Base-by-base conservation (phyloP, 441 rosid species). In the Aleurites moluccanus region DNA sequence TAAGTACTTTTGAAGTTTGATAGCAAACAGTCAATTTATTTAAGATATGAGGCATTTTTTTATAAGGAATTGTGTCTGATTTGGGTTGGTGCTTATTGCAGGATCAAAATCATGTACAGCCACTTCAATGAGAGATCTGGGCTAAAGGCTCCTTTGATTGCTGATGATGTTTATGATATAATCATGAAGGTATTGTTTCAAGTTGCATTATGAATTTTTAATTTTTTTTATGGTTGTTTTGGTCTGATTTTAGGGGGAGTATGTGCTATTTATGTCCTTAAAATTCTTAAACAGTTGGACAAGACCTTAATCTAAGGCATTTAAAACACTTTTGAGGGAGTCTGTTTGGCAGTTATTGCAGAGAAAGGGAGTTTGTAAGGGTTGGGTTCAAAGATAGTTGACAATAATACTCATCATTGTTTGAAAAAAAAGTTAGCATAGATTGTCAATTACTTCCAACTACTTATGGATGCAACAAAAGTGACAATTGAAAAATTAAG, bases 111-210 rank as follows among this genome's bases (percentile, higher is more conserved):
- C 28, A 93, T 93, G 97, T 88, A 90, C 69, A 27, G n/a, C 56
- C 98, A 92, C 85, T 81, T 85, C 76, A 87, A 86, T 67, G 90
- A 84, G 61, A 80, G 90, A 80, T 92, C 97, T 71, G 94, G 93
- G 44, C 78, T 83, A 28, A 82, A 90, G 76, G 90, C 98, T 76
- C 87, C 96, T 73, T 80, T 94, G 76, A 83, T 90, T 65, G 97
- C 94, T 76, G 97, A 92, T 82, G 97, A 94, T 84, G 90, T 90
- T 25, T 92, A 83, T 75, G 93, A 91, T 45, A 89, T 94, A 23
- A 88, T 94, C 57, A 90, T 91, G 89, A 82, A 88, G 98, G 98
- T 94, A 78, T 21, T 4, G 2, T 70, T 35, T n/a, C 47, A 10
- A 49, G 15, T 27, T 49, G 23, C 21, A 20, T 25, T 75, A 16